These are phyloP conservation scores for sweet orange (Citrus sinensis) DNA, from an alignment of 345 rosid genomes.

Conservation along the genomic window DVS_A1.0 CM039162.1:31879001-31879500, in stretches of 20 bases:
- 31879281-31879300: not conserved
- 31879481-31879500: too few species aligned
- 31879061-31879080: slow-evolving; percentile 14
- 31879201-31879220: too few species aligned
- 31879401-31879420: not conserved
- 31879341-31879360: not conserved
- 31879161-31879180: not conserved
- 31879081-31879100: slow-evolving; percentile 18
- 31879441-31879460: not conserved
- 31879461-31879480: not conserved
- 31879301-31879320: too few species aligned
- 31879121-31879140: not conserved
- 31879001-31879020: slow-evolving; percentile 19
- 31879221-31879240: not conserved
- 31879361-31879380: not conserved
- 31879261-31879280: not conserved
- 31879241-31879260: not conserved
- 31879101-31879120: slow-evolving; percentile 19
- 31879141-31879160: not conserved
- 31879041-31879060: slow-evolving; percentile 18
- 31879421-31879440: not conserved
- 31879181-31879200: not conserved
- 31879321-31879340: too few species aligned
- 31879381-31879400: not conserved
- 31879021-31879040: slow-evolving; percentile 23